Percentiles rank a stretch among this genome's conserved stretches.
phyloP scores from a whole-genome alignment of 106 monocot species.

The Dioscorea zingiberensis region DNA sequence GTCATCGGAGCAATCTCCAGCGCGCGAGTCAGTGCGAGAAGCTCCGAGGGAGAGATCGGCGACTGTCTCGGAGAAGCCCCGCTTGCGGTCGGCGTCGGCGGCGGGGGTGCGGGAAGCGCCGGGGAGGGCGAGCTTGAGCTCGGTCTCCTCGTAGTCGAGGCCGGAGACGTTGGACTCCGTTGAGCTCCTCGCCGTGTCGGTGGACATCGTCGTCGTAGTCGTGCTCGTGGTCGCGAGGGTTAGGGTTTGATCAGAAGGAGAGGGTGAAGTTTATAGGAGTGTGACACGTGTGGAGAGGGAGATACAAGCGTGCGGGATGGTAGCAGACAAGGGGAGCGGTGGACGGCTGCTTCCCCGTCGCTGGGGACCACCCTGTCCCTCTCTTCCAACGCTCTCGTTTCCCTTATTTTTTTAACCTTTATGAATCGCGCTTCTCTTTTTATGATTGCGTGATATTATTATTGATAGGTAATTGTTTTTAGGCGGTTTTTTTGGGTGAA shows the following conservation, averaged over 20 bases:
- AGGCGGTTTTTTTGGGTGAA: too few species aligned
- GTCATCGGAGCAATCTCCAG: background rate
- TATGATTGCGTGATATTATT: too few species aligned
- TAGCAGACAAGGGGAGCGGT: background rate
- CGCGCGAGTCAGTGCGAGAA: background rate
- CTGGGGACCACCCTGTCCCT: background rate
- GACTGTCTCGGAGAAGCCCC: conserved; percentile 40
- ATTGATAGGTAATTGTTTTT: too few species aligned
- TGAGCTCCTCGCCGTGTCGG: conserved; percentile 52
- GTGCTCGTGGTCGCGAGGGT: too few species aligned
- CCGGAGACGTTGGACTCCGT: conserved; percentile 55
- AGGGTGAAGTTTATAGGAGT: background rate
- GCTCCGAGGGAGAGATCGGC: conserved; percentile 25
- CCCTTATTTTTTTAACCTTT: too few species aligned
- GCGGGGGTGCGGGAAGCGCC: conserved; percentile 9
- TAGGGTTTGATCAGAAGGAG: background rate
- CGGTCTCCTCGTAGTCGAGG: conserved; percentile 65
- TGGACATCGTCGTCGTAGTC: conserved; percentile 32
- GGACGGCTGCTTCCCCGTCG: background rate
- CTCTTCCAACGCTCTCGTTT: too few species aligned
- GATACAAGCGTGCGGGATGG: background rate
- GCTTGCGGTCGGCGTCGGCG: conserved; percentile 46
- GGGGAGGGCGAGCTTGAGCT: conserved; percentile 51
- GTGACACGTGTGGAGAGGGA: background rate
- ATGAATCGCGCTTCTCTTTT: too few species aligned